Evolutionary conservation across 1,284 basidiomycete species (phyloP).

Genomic region (Thecaphora frezii): DNA sequence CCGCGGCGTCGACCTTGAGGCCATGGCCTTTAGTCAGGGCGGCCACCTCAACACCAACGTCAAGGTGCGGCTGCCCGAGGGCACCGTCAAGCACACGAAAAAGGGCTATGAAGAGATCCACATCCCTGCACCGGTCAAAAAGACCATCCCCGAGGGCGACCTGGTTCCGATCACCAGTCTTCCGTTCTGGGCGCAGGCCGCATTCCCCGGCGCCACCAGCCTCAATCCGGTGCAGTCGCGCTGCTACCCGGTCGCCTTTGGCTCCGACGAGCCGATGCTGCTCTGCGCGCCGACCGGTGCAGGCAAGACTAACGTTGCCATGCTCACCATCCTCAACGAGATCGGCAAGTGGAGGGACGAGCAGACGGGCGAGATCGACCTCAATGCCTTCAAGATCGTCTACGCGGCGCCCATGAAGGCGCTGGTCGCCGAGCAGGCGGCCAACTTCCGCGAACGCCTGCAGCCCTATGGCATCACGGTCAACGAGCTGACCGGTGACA

Average conservation of each 20-base stretch:
- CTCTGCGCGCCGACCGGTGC: constrained; percentile 63
- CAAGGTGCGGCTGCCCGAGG: constrained; percentile 94
- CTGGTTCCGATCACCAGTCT: constrained; percentile 74
- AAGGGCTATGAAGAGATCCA: constrained; percentile 99
- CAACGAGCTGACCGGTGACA: constrained; percentile 95
- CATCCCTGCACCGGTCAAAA: constrained; percentile 87
- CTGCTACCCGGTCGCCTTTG: constrained; percentile 88
- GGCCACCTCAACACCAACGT: constrained; percentile 98
- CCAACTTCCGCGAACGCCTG: constrained; percentile 87
- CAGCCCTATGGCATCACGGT: constrained; percentile 85
- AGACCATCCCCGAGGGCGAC: constrained; percentile 66
- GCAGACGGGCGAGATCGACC: constrained; percentile 39
- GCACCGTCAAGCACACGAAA: constrained; percentile 92
- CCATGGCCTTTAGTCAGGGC: constrained; percentile 92
- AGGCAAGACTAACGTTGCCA: constrained; percentile 98
- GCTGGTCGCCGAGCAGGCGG: constrained; percentile 88
- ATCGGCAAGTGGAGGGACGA: constrained; percentile 66
- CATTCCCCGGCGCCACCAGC: constrained; percentile 82
- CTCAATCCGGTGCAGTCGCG: constrained; percentile 95
- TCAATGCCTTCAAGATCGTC: constrained; percentile 81
- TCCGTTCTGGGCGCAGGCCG: constrained; percentile 85
- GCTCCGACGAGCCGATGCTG: constrained; percentile 92
- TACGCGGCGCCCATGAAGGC: constrained; percentile 99
- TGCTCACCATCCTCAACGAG: constrained; percentile 88
- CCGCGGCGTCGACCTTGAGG: constrained; percentile 82